Evolutionary conservation across 371 early-diverging fungal species (phyloP), one percentile per base, ranked within the genome.

Genomic region (Mycotypha africana): DNA sequence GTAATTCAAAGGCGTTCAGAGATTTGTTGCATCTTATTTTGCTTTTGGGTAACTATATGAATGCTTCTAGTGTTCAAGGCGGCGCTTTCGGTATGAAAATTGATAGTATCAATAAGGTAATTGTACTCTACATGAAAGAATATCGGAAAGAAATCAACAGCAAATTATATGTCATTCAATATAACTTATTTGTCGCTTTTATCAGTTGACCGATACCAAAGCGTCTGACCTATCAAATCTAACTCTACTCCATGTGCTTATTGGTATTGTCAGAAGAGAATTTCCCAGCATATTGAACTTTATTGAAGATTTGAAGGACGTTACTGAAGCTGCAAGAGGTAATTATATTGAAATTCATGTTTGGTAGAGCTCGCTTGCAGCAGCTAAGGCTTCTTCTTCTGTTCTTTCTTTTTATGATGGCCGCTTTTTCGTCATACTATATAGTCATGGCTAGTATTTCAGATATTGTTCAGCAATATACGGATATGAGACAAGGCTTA

Each of bases 31-130:
- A 70, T 19, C 54, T 76, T 7, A 70, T 81, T n/a, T 53, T 81
- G 20, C 42, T 71, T 4, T 48, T 82, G 11, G 82, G 82, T 37
- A 82, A 82, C 43, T 82, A 63, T 43, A 79, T 82, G 82, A 82
- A 82, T 49, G 73, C 63, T 0, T 61, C 70, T 1, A 68, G 68
- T 36, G 41, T 67, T n/a, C 73, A 75, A 47, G 82, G 82, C 14
- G 77, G 76, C 31, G 82, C 82, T 1, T 81, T 65, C 54, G 82
- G 82, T 26, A 71, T 81, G 52, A 51, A 58, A 14, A 66, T 82
- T 2, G 46, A 59, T 5, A 76, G 74, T 51, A 58, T 82, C 17
- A 65, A 60, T 37, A 81, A 80, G 69, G 75, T 74, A 65, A 24
- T 16, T 6, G 4, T n/a, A 14, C 34, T 11, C n/a, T n/a, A n/a